Evolutionary conservation across 176 grass and related monocot genomes (phyloP).

Genomic region (Carex littledalei): DNA sequence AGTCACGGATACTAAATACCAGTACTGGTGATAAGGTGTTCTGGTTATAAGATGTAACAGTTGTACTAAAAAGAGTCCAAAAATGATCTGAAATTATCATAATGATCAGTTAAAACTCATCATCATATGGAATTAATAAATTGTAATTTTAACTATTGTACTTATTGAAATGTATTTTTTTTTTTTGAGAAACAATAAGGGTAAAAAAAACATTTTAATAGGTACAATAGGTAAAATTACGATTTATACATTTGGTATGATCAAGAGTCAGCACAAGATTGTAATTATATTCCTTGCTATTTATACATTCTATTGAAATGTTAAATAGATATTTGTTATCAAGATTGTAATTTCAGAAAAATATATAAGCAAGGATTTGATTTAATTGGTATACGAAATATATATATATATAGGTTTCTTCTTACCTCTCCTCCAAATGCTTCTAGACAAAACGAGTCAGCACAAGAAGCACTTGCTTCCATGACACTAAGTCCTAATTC

Average conservation of each 20-base stretch:
- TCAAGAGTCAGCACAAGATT: no score
- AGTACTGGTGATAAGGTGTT: background rate
- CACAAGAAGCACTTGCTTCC: constrained; percentile 74
- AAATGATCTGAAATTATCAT: no score
- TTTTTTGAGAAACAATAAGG: no score
- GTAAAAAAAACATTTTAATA: no score
- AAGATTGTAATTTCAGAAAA: no score
- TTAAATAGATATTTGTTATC: background rate
- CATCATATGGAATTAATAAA: background rate
- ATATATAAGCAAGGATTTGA: no score
- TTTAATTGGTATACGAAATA: background rate
- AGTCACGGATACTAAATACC: background rate
- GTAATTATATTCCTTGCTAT: no score
- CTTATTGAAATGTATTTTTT: background rate
- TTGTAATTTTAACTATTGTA: background rate
- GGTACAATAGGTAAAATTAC: no score
- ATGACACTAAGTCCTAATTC: constrained; percentile 74
- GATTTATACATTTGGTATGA: no score
- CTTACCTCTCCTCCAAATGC: constrained; percentile 68
- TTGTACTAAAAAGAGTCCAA: background rate
- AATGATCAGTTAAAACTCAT: background rate
- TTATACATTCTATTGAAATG: background rate
- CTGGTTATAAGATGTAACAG: background rate
- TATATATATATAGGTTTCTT: background rate
- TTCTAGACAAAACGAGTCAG: constrained; percentile 63